Conservation (phyloP, 176 grass and related monocot genomes). For the Tillandsia fasciculata region DNA sequence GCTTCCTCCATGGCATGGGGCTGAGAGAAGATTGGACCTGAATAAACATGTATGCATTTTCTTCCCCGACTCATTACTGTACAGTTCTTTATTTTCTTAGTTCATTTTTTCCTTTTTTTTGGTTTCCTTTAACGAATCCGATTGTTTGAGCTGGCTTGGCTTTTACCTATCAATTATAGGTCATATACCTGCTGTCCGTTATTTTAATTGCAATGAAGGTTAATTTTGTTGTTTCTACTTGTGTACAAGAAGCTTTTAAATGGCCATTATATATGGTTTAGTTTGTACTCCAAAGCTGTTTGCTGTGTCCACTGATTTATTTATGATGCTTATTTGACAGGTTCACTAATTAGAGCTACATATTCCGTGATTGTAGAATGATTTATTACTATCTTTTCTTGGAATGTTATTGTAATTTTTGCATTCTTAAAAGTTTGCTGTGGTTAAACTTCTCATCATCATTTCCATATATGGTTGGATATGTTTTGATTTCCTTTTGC, state of each 20-base stretch:
- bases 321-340: not conserved
- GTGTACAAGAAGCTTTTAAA: not conserved
- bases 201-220: not conserved
- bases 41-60: not conserved
- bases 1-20: slow-evolving; percentile 48
- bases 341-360: not conserved
- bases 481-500: too few relatives aligned
- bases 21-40: slow-evolving; percentile 6
- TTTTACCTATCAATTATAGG: not conserved
- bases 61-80: not conserved
- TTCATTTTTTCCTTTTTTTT: too few relatives aligned
- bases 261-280: not conserved
- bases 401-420: not conserved
- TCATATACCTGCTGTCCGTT: not conserved
- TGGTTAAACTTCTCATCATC: too few relatives aligned
- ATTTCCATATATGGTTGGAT: too few relatives aligned
- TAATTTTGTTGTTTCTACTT: not conserved
- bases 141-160: not conserved
- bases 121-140: not conserved
- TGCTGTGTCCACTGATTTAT: not conserved
- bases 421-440: not conserved
- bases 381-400: too few relatives aligned
- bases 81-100: not conserved
- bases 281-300: not conserved
- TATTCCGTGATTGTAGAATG: not conserved